These are phyloP conservation scores for Trichoderma sp. DNA, from an alignment of 2,329 filamentous ascomycete genomes.

Conservation along the genomic window DNA sequence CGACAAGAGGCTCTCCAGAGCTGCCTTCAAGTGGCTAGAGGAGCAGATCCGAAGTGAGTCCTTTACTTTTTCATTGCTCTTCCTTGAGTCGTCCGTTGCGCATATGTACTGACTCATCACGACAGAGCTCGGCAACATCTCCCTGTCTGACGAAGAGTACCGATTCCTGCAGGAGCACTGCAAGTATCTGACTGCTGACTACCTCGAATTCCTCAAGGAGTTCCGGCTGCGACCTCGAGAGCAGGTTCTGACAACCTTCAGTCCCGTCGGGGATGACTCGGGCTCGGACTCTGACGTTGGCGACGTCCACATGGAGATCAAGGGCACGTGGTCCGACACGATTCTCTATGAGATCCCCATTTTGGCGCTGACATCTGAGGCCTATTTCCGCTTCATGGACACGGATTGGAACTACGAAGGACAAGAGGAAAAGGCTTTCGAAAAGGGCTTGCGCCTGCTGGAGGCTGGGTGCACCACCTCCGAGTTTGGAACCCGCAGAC, in stretches of 20 bases:
- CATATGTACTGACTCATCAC: slow-evolving; percentile 27
- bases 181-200: slow-evolving; percentile 72
- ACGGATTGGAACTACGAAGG: slow-evolving; percentile 85
- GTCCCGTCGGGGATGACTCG: slow-evolving; percentile 52
- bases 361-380: slow-evolving; percentile 86
- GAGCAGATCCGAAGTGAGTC: slow-evolving; percentile 75
- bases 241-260: slow-evolving; percentile 72
- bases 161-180: slow-evolving; percentile 75
- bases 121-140: slow-evolving; percentile 76
- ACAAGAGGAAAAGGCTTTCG: slow-evolving; percentile 79
- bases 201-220: slow-evolving; percentile 75
- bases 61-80: not conserved
- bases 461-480: slow-evolving; percentile 84
- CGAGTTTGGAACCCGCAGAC: slow-evolving; percentile 86
- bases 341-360: slow-evolving; percentile 98
- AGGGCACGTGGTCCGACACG: slow-evolving; percentile 86
- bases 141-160: slow-evolving; percentile 74
- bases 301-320: slow-evolving; percentile 71
- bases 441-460: slow-evolving; percentile 75
- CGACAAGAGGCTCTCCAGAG: slow-evolving; percentile 82
- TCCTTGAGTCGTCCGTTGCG: not conserved
- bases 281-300: slow-evolving; percentile 66
- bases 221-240: slow-evolving; percentile 80
- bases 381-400: slow-evolving; percentile 97
- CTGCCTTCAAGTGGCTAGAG: slow-evolving; percentile 81